Evolutionary conservation across 192 early-diverging fungal genomes (phyloP).

Genomic region (Paraglomus occultum): DNA sequence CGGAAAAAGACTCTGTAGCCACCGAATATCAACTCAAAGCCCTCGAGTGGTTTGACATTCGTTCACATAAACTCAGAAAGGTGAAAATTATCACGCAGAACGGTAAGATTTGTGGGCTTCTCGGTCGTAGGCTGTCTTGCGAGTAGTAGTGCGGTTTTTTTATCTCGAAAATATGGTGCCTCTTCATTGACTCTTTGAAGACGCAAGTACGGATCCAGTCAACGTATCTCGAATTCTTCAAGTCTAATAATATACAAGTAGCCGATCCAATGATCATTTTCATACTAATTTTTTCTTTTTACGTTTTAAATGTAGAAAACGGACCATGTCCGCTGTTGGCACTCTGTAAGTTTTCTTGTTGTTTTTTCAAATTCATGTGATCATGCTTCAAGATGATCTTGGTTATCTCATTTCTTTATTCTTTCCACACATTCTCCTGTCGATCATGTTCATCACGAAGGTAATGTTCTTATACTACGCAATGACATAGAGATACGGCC

Average conservation of each 20-base stretch:
- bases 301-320: slow-evolving; percentile 53
- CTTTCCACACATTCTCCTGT: neutral
- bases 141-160: neutral
- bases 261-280: neutral
- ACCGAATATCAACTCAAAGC: slow-evolving; percentile 72
- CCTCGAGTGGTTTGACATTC: slow-evolving; percentile 61
- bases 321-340: slow-evolving; percentile 91
- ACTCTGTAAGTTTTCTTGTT: slow-evolving; percentile 41
- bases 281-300: neutral
- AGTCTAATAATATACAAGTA: neutral
- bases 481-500: slow-evolving; percentile 61
- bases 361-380: neutral
- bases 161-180: neutral
- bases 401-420: neutral
- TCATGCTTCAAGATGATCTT: neutral
- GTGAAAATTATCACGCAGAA: slow-evolving; percentile 88
- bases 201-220: neutral
- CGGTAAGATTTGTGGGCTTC: slow-evolving; percentile 35
- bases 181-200: neutral
- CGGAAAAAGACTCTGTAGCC: neutral
- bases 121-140: neutral
- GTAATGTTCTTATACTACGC: slow-evolving; percentile 78
- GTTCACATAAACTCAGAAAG: slow-evolving; percentile 41
- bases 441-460: slow-evolving; percentile 30
- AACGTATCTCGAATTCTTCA: neutral